These are phyloP conservation scores for Penicillium lividum DNA, from an alignment of 495 filamentous ascomycete genomes.

Conservation along the genomic window DNA sequence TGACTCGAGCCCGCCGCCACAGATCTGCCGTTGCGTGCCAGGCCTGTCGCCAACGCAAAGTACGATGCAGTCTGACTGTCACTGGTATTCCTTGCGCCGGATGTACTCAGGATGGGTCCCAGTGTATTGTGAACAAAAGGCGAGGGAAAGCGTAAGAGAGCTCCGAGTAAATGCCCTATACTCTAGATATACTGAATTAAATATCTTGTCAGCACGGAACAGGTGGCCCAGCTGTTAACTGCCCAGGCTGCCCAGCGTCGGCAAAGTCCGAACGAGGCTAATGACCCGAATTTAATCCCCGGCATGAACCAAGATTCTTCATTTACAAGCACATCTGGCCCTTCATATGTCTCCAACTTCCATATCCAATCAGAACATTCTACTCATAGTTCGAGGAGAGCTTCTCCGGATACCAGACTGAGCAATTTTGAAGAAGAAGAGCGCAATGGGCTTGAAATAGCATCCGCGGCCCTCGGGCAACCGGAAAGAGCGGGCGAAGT, in stretches of 20 bases:
- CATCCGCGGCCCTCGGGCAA: conserved; percentile 28
- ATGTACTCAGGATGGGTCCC: conserved; percentile 31
- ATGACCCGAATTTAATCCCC: too few relatives aligned
- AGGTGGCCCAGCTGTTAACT: too few relatives aligned
- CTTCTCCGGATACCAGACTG: neutral
- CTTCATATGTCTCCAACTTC: too few relatives aligned
- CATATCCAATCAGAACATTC: too few relatives aligned
- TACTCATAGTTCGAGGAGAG: neutral
- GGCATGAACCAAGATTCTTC: too few relatives aligned
- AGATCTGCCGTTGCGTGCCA: conserved; percentile 35
- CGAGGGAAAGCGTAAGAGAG: conserved; percentile 9
- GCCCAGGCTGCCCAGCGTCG: too few relatives aligned
- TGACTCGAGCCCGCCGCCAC: conserved; percentile 26
- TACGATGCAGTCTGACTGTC: conserved; percentile 34
- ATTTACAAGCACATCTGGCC: too few relatives aligned
- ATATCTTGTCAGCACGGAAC: too few relatives aligned
- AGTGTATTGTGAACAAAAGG: conserved; percentile 28
- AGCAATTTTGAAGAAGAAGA: conserved; percentile 22
- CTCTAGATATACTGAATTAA: too few relatives aligned
- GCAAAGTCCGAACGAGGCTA: too few relatives aligned
- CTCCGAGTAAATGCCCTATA: too few relatives aligned
- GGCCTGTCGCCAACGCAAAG: conserved; percentile 35
- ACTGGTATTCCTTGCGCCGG: conserved; percentile 35
- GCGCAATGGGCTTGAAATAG: conserved; percentile 32
- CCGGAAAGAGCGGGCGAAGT: conserved; percentile 21